Percentiles rank a stretch among this genome's conserved stretches.
Evolutionary conservation across 306 rosid species (phyloP).

Genomic region (Quillaja saponaria): DNA sequence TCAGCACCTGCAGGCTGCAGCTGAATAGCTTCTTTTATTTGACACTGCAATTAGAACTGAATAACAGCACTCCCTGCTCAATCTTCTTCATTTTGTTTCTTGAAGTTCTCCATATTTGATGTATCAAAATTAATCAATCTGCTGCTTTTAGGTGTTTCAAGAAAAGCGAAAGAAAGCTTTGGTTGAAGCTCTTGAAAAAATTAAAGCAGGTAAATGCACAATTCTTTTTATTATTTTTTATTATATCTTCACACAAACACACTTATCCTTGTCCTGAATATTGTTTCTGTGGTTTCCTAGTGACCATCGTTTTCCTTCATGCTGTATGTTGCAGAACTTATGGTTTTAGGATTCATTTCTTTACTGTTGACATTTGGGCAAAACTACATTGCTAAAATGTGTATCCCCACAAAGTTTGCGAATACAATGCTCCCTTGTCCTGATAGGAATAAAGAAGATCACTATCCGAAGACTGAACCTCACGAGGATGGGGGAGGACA

Average conservation of each 20-base stretch:
- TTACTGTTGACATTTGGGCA: constrained; percentile 84
- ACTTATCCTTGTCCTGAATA: too few relatives aligned
- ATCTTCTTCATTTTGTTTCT: not conserved
- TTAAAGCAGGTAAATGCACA: constrained; percentile 62
- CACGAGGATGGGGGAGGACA: constrained; percentile 5
- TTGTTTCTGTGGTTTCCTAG: not conserved
- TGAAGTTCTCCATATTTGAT: not conserved
- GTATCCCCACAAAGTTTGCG: constrained; percentile 49
- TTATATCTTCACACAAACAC: not conserved
- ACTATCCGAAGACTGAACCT: too few relatives aligned
- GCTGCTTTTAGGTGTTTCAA: constrained; percentile 53
- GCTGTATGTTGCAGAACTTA: constrained; percentile 65
- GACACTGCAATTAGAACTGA: not conserved
- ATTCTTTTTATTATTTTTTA: not conserved
- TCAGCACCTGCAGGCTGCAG: too few relatives aligned
- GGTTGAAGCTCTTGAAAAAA: constrained; percentile 89
- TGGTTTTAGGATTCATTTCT: constrained; percentile 95
- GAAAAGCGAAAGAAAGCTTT: constrained; percentile 60
- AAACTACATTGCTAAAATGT: constrained; percentile 55
- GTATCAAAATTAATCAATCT: not conserved
- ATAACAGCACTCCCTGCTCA: not conserved
- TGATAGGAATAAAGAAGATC: not conserved
- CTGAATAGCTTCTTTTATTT: not conserved
- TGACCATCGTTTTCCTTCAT: not conserved
- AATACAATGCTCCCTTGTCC: constrained; percentile 82